Evolutionary conservation across 192 early-diverging fungal species (phyloP), one percentile per base, ranked within the genome.

Genomic region (Entophlyctis luteolus): DNA sequence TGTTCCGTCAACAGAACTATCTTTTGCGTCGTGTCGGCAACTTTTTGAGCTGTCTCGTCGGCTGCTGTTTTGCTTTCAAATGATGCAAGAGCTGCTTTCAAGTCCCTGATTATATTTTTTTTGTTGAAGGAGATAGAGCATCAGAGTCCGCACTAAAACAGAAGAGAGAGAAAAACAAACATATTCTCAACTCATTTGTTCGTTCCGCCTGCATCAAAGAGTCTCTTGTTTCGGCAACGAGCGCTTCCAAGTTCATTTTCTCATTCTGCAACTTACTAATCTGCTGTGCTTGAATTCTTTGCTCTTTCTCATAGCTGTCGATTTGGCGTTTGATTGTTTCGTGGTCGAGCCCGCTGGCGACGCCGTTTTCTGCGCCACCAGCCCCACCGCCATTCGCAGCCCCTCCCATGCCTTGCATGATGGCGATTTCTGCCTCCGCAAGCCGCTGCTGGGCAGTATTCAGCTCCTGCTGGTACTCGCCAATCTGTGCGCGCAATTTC

Each of bases 191-290:
- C 72, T 55, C 65, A 22, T 57, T 55, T n/a, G 75, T 46, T 4
- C 79, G 69, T 58, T 84, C 85, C 59, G 79, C 72, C 47, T 86
- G 82, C 10, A 83, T 23, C 23, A 84, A 49, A 46, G 49, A 53
- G 34, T 88, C 84, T 6, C 83, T 82, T 36, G 80, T 68, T 56
- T 88, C 87, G 14, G 80, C 67, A 25, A 73, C 68, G 3, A 69
- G 46, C 47, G 62, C 70, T 14, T 87, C 77, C 27, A 89, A 68
- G 36, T 67, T 34, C 29, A 84, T 80, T 71, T 87, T 87, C 67
- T 89, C 88, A 1, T 73, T 59, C 39, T 81, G 59, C 1, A 87
- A 73, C 32, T 75, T 77, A 63, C 79, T 83, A 74, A 87, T 76
- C n/a, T 80, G 76, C n/a, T 20, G 53, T 4, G 27, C 25, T 27